Percentiles rank a stretch among this genome's conserved stretches.
phyloP scores from a whole-genome alignment of 2,329 filamentous ascomycete species.

The Trichoderma aggressivum region DNA sequence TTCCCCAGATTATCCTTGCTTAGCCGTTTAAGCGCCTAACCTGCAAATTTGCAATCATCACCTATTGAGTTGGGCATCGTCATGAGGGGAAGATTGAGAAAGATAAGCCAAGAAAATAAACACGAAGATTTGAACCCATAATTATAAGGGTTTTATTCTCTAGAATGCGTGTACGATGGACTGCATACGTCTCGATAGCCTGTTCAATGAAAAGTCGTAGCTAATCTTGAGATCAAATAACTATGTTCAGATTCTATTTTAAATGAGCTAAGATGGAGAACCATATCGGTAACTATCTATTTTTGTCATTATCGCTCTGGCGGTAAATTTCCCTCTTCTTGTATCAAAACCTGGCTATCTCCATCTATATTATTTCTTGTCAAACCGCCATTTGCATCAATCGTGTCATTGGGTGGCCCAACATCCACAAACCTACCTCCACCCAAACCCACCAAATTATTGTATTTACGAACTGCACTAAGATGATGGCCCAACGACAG shows the following conservation, averaged over 20 bases:
- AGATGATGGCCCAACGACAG: constrained; percentile 20
- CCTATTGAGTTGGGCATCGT: not conserved
- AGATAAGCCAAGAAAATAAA: not conserved
- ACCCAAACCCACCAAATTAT: constrained; percentile 3
- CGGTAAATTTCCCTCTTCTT: not conserved
- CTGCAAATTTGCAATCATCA: not conserved
- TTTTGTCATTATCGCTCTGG: too few relatives aligned
- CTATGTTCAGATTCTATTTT: not conserved
- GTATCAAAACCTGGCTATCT: not conserved
- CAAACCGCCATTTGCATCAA: not conserved
- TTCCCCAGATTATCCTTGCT: not conserved
- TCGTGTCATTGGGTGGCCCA: not conserved
- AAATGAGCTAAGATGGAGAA: too few relatives aligned
- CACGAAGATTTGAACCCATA: not conserved
- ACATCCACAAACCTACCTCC: not conserved
- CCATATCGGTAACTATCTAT: not conserved
- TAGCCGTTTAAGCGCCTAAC: not conserved
- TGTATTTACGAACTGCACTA: constrained; percentile 6
- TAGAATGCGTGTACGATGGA: not conserved
- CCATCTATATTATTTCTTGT: not conserved
- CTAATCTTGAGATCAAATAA: not conserved
- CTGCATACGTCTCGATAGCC: not conserved
- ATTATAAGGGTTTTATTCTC: not conserved
- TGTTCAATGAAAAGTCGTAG: not conserved
- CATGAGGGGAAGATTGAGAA: not conserved